Percentiles rank a stretch among this genome's conserved stretches.
These are phyloP conservation scores for Barnettozyma wickerhamii DNA, from an alignment of 805 yeast genomes.

Conservation along the genomic window DNA sequence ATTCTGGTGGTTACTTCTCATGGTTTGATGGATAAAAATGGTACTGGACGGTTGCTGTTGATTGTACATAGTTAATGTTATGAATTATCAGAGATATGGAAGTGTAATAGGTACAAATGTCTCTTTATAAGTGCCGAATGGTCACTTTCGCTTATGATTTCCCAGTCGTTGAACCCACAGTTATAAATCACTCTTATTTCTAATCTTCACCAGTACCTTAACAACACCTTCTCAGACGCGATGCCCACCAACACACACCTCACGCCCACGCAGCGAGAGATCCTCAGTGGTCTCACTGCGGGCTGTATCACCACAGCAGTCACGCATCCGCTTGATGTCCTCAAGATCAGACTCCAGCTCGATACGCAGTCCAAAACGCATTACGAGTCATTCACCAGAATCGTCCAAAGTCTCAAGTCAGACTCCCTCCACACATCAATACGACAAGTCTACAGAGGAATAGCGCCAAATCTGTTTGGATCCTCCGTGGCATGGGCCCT, in stretches of 20 bases:
- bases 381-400: constrained; percentile 25
- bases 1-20: too few species aligned
- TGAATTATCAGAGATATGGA: neutral
- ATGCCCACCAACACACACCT: neutral
- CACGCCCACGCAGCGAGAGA: constrained; percentile 37
- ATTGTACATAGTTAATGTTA: constrained; percentile 3
- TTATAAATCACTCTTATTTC: too few species aligned
- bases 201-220: too few species aligned
- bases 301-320: constrained; percentile 76
- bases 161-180: too few species aligned
- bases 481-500: constrained; percentile 86
- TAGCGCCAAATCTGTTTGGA: constrained; percentile 64
- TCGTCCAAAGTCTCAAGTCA: constrained; percentile 15
- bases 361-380: constrained; percentile 33
- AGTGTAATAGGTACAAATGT: too few species aligned
- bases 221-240: too few species aligned
- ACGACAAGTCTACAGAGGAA: constrained; percentile 20
- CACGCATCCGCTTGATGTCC: constrained; percentile 86
- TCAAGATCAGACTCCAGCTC: constrained; percentile 80
- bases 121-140: neutral
- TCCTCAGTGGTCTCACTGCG: constrained; percentile 70
- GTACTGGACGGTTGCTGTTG: neutral
- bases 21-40: too few species aligned
- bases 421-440: neutral
- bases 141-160: too few species aligned